Conservation (phyloP, 2,329 filamentous ascomycete genomes). For the Fusarium sacchari region DNA sequence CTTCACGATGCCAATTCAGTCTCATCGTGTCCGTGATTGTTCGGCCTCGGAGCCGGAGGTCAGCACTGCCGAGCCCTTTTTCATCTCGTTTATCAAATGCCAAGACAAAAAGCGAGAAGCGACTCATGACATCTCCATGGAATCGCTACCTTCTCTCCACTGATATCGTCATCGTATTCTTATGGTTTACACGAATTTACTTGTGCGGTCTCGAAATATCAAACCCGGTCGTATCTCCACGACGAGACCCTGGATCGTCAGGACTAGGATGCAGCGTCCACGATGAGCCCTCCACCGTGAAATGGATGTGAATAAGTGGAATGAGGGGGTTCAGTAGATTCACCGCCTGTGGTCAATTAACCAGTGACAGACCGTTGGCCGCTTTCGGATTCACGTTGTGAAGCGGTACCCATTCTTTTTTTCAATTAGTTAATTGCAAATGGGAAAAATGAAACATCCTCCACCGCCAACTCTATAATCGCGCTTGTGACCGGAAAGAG, state of each 20-base stretch:
- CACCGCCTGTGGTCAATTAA: slow-evolving; percentile 17
- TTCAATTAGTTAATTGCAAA: background rate
- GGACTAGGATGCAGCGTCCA: slow-evolving; percentile 1
- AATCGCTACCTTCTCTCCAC: slow-evolving; percentile 13
- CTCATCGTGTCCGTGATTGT: slow-evolving; percentile 20
- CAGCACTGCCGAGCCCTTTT: slow-evolving; percentile 1
- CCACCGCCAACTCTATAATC: slow-evolving; percentile 7
- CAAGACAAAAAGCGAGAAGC: slow-evolving; percentile 16
- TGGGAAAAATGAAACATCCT: slow-evolving; percentile 13
- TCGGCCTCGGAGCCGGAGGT: slow-evolving; percentile 25
- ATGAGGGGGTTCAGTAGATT: slow-evolving; percentile 28
- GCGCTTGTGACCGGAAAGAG: slow-evolving; percentile 7
- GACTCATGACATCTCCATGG: slow-evolving; percentile 4
- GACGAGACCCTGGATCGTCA: slow-evolving; percentile 34
- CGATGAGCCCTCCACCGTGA: slow-evolving; percentile 10
- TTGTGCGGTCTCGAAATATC: background rate
- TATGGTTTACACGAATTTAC: slow-evolving; percentile 10
- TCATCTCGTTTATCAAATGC: slow-evolving; percentile 30
- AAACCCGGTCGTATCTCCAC: slow-evolving; percentile 11
- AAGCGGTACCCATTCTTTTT: slow-evolving; percentile 16
- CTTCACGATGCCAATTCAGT: background rate
- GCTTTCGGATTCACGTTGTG: slow-evolving; percentile 11
- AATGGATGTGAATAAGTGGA: slow-evolving; percentile 16
- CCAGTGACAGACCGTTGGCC: slow-evolving; percentile 2
- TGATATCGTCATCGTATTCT: slow-evolving; percentile 19